Evolutionary conservation across 441 rosid genomes (phyloP).

Genomic region (Viola pubescens): DNA sequence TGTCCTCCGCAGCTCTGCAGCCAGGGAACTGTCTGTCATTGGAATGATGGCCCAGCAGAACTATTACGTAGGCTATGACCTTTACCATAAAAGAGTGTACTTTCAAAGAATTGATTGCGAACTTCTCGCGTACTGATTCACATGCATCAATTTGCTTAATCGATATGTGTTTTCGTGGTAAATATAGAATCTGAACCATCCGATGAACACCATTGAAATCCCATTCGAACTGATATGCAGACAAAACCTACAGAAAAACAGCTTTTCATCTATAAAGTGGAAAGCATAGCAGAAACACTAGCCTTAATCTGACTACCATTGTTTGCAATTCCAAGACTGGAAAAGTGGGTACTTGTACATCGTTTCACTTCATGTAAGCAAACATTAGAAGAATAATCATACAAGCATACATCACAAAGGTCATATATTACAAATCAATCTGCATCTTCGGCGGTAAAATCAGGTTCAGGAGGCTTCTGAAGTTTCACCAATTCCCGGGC

Average conservation of each 20-base stretch:
- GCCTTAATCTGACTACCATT: no score
- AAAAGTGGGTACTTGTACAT: no score
- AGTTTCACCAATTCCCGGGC: constrained; percentile 71
- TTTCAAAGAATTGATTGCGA: constrained; percentile 1
- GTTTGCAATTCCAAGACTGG: no score
- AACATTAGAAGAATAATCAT: no score
- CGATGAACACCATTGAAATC: neutral
- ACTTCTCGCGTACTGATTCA: constrained; percentile 1
- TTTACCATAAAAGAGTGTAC: neutral
- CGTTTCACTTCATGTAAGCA: no score
- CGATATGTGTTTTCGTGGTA: neutral
- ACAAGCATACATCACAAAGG: neutral
- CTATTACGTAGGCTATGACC: neutral
- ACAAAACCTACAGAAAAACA: no score
- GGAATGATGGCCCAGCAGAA: constrained; percentile 3
- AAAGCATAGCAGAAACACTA: no score
- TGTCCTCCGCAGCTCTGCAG: neutral
- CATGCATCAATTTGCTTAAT: neutral
- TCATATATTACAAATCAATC: constrained; percentile 31
- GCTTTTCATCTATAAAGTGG: no score
- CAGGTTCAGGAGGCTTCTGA: constrained; percentile 89
- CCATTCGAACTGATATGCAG: no score
- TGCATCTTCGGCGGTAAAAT: constrained; percentile 76
- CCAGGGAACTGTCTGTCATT: neutral
- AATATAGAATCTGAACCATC: neutral